Evolutionary conservation across 2,329 filamentous ascomycete species (phyloP).

Genomic region (Colletotrichum melonis): DNA sequence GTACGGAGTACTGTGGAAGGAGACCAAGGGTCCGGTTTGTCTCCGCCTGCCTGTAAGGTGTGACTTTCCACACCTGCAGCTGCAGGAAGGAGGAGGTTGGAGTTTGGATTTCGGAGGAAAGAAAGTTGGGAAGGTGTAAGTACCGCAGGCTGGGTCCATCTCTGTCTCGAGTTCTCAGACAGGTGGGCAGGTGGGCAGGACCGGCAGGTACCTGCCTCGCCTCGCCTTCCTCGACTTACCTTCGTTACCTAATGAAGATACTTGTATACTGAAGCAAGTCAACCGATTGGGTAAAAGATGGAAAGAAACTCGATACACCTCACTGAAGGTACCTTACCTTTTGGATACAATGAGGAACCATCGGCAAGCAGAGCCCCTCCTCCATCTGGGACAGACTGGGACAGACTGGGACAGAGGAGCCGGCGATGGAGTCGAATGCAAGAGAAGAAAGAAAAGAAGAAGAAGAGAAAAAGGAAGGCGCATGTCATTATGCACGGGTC

Average conservation of each 20-base stretch:
- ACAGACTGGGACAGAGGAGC: slow-evolving; percentile 39
- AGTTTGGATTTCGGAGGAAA: neutral
- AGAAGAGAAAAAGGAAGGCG: slow-evolving; percentile 17
- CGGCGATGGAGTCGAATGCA: slow-evolving; percentile 35
- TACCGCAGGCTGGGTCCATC: neutral
- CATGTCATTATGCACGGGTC: slow-evolving; percentile 24
- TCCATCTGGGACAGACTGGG: slow-evolving; percentile 29
- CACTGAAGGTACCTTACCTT: neutral
- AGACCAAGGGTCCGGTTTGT: neutral
- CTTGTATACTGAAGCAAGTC: neutral
- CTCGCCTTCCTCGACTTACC: no score
- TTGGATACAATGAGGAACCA: neutral
- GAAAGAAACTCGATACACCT: neutral
- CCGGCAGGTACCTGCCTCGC: neutral
- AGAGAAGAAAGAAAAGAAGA: slow-evolving; percentile 9
- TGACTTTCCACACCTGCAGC: neutral
- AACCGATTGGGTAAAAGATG: neutral
- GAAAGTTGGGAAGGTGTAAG: neutral
- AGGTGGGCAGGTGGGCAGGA: neutral
- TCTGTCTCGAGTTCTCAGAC: neutral
- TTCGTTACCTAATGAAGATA: neutral
- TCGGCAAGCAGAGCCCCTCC: neutral
- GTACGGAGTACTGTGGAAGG: neutral
- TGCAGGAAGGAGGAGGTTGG: neutral
- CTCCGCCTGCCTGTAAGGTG: neutral